Conservation (phyloP, 2,329 filamentous ascomycete species). For the Pyrenophora tritici-repentis region DNA sequence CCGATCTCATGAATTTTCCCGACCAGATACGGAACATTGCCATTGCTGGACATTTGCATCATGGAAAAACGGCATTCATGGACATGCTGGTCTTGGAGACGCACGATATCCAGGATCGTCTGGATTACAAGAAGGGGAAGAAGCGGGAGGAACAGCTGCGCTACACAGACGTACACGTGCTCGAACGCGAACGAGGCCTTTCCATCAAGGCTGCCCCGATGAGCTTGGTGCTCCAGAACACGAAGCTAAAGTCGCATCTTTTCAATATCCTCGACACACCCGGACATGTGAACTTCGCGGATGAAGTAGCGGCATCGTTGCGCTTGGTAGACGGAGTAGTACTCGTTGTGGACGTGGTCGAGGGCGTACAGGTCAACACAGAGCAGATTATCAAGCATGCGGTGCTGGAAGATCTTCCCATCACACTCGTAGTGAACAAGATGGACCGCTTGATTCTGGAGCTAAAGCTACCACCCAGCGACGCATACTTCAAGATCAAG, state of each 20-base stretch:
- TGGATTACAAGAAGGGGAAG: conserved; percentile 80
- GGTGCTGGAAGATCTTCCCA: conserved; percentile 82
- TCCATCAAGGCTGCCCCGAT: conserved; percentile 94
- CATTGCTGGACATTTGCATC: conserved; percentile 89
- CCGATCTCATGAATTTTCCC: conserved; percentile 93
- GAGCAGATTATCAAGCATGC: conserved; percentile 98
- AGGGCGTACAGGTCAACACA: conserved; percentile 98
- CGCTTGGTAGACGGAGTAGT: conserved; percentile 90
- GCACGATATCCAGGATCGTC: conserved; percentile 78
- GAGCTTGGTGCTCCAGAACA: conserved; percentile 86
- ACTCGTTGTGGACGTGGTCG: conserved; percentile 91
- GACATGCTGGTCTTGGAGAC: conserved; percentile 98
- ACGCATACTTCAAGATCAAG: conserved; percentile 98
- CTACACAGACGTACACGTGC: conserved; percentile 89
- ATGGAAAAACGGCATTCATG: conserved; percentile 97
- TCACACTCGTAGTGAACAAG: conserved; percentile 94
- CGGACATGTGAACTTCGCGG: conserved; percentile 97
- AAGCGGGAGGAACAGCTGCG: conserved; percentile 86
- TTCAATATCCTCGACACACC: conserved; percentile 96
- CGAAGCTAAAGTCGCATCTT: conserved; percentile 91
- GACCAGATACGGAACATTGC: conserved; percentile 93
- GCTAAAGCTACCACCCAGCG: conserved; percentile 87
- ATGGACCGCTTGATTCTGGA: conserved; percentile 95
- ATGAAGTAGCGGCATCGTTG: conserved; percentile 89
- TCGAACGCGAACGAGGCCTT: conserved; percentile 86